Percentiles rank a stretch among this genome's conserved stretches.
Conservation (phyloP, 2,329 filamentous ascomycete genomes). For the Calonectria leucothoes region DNA sequence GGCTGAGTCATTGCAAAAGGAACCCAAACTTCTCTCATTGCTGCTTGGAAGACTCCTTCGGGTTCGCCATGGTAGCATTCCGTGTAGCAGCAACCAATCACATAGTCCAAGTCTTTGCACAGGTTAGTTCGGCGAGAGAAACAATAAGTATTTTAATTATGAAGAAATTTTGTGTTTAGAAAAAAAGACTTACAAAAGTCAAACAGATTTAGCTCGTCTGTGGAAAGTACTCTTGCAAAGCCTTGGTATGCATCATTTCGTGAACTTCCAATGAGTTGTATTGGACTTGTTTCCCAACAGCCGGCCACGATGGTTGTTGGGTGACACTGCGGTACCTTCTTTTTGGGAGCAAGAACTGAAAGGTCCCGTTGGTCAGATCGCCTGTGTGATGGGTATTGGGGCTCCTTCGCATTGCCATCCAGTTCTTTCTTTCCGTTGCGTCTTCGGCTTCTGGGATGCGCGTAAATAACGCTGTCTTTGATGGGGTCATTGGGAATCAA, state of each 20-base stretch:
- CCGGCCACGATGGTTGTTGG: neutral
- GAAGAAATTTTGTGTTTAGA: neutral
- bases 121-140: neutral
- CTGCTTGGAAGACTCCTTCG: neutral
- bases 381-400: neutral
- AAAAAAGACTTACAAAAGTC: conserved; percentile 9
- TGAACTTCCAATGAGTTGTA: conserved; percentile 4
- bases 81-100: neutral
- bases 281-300: neutral
- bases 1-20: conserved; percentile 27
- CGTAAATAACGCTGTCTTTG: neutral
- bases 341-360: neutral
- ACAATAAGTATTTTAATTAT: neutral
- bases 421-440: neutral
- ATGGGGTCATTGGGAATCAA: neutral
- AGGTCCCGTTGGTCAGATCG: neutral
- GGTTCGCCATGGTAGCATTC: conserved; percentile 6
- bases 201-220: conserved; percentile 11
- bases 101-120: neutral
- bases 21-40: conserved; percentile 23
- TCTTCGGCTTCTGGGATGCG: neutral
- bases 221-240: conserved; percentile 1
- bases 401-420: neutral
- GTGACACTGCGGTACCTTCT: neutral
- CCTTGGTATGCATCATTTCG: neutral